Percentiles rank a stretch among this genome's conserved stretches.
phyloP scores from a whole-genome alignment of 2,329 filamentous ascomycete species.

The Trichoderma citrinoviride region DNA sequence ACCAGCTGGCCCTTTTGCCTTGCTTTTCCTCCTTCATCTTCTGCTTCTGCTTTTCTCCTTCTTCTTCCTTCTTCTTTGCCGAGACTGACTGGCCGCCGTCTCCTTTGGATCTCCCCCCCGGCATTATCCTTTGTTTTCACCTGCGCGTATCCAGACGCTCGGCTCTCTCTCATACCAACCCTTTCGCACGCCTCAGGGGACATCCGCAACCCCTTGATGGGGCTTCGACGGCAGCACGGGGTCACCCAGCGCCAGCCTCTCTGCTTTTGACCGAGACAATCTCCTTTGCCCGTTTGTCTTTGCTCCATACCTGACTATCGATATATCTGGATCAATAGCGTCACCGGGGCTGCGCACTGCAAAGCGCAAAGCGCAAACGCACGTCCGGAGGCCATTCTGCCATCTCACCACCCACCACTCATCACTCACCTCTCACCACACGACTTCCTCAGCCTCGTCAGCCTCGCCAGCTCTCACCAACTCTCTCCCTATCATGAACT shows the following conservation, averaged over 20 bases:
- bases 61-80: not conserved
- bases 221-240: not conserved
- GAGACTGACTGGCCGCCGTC: not conserved
- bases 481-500: constrained; percentile 54
- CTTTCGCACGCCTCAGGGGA: not conserved
- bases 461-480: not conserved
- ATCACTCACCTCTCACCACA: too few species aligned
- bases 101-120: not conserved
- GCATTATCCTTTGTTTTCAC: not conserved
- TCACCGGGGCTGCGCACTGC: not conserved
- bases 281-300: not conserved
- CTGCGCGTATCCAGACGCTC: not conserved
- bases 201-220: not conserved
- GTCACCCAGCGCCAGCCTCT: not conserved
- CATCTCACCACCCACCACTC: not conserved
- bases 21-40: not conserved
- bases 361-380: not conserved
- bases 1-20: not conserved
- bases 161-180: constrained; percentile 5
- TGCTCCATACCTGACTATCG: too few species aligned
- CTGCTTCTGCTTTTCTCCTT: not conserved
- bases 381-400: not conserved
- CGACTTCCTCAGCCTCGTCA: not conserved
- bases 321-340: not conserved
- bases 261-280: not conserved